Evolutionary conservation across 108 stramenopile genomes (phyloP).

Genomic region (Fistulifera solaris): DNA sequence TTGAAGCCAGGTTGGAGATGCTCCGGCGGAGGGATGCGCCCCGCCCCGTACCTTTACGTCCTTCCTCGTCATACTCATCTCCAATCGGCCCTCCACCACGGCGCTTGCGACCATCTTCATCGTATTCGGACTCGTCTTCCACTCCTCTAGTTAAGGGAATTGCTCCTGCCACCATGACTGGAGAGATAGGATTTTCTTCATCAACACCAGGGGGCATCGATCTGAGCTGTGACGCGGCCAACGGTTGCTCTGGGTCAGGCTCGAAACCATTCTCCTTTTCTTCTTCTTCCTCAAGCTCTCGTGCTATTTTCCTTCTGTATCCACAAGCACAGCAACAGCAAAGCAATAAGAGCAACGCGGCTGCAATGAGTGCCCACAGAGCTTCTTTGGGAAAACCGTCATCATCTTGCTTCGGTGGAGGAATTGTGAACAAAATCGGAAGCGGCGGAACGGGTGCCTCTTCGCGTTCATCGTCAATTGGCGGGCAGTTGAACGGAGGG

Average conservation of each 20-base stretch:
- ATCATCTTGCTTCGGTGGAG: neutral
- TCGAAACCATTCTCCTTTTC: neutral
- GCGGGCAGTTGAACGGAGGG: slow-evolving; percentile 3
- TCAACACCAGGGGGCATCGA: neutral
- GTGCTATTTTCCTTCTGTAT: slow-evolving; percentile 8
- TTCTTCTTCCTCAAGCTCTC: slow-evolving; percentile 6
- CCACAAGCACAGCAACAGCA: slow-evolving; percentile 25
- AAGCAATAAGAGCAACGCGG: slow-evolving; percentile 3
- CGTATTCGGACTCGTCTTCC: slow-evolving; percentile 1
- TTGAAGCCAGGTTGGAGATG: neutral
- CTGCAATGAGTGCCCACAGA: neutral
- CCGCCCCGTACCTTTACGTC: slow-evolving; percentile 1
- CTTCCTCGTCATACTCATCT: slow-evolving; percentile 10
- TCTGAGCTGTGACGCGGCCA: no score
- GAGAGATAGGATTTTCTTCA: neutral
- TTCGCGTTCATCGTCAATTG: neutral
- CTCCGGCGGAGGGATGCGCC: neutral
- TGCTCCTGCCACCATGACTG: no score
- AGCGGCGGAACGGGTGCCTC: neutral
- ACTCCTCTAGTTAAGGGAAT: neutral
- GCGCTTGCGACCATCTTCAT: neutral
- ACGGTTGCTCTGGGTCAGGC: neutral
- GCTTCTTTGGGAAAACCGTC: neutral
- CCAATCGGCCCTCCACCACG: neutral
- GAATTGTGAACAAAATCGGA: neutral